Base-by-base conservation (phyloP, 139 green algal genomes). In the Desmodesmus armatus region DNA sequence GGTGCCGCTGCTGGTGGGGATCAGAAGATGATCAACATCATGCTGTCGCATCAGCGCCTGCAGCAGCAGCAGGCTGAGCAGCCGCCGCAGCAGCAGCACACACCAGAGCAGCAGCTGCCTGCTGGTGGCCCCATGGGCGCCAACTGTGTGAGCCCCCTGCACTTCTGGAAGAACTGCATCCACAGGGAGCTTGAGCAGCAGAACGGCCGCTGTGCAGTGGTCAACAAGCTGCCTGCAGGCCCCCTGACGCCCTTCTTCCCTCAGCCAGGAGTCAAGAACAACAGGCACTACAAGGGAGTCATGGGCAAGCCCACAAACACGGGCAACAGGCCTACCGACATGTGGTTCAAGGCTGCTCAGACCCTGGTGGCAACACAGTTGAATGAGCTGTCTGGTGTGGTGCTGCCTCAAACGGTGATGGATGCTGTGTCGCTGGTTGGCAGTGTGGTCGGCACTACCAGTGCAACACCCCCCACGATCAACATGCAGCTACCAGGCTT, bases 231-330 rank as follows among this genome's bases (percentile, higher is more conserved):
- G 29, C 80, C 80, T 3, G 47, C 51, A 4, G 80, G 80, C 51
- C 51, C 51, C 5, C 35, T 53, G 19, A 86, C 80, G 31, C n/a
- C 70, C 5, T 86, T 86, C 69, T 86, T 86, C 69, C 80, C 80
- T 9, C 44, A 35, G 27, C 49, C 67, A 35, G 39, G 63, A 6
- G 6, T 33, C 47, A 74, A 74, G 7, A 33, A 49, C 25, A 43
- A 49, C 15, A 39, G 80, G 27, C 72, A n/a, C 0, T 86, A 86
- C 53, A 80, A 58, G 49, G 67, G 41, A 4, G 58, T 86, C 17
- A 51, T 86, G 47, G 37, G 25, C 29, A 70, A 43, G 37, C 25
- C 27, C 3, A 41, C 40, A 17, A 71, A 44, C 25, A 73, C 40
- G 2, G 51, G 67, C 4, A 35, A 37, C 3, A 73, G 74, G 69